Base-by-base conservation (phyloP, 2,329 filamentous ascomycete genomes). In the Aureobasidium sp. region DNA sequence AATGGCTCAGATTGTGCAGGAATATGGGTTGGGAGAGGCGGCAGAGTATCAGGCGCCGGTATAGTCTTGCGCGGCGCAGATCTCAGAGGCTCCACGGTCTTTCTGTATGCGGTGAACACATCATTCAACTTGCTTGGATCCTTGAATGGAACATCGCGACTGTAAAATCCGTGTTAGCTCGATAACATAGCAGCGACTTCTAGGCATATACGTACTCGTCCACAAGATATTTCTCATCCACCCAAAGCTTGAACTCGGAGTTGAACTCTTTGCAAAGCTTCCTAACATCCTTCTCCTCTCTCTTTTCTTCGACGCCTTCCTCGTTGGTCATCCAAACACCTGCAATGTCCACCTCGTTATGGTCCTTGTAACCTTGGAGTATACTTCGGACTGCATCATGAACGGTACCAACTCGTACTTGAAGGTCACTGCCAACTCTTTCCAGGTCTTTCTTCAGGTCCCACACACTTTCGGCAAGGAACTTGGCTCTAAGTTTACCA, bases 171-270 rank as follows among this genome's bases (percentile, higher is more conserved):
- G 9, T 39, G 60, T 64, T 39, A 65, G 61, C 27, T 44, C 23
- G 10, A 5, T 55, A 10, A n/a, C 37, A 7, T 17, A 10, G n/a
- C 26, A n/a, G 5, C 17, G 8, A 48, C n/a, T 17, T n/a, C 29
- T 2, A 3, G 3, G 8, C 15, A 36, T 34, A 17, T 47, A 82
- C 87, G 74, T 77, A 92, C 89, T 92, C 88, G 68, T 92, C 87
- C 56, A 92, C 79, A 64, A 86, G 86, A 67, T 89, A 92, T 71
- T 92, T 93, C 72, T 91, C 89, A 67, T 93, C 89, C 0, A 74
- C 73, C 84, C 86, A 91, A 0, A 85, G 63, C 70, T 83, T 82
- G 71, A 90, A 89, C 1, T 84, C 79, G 4, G 85, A 77, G 0
- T 77, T 78, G 3, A 79, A 74, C 13, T 79, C 71, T 26, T 80